phyloP scores from a whole-genome alignment of 1,284 basidiomycete genomes.

The Neolentinus lepideus region DNA sequence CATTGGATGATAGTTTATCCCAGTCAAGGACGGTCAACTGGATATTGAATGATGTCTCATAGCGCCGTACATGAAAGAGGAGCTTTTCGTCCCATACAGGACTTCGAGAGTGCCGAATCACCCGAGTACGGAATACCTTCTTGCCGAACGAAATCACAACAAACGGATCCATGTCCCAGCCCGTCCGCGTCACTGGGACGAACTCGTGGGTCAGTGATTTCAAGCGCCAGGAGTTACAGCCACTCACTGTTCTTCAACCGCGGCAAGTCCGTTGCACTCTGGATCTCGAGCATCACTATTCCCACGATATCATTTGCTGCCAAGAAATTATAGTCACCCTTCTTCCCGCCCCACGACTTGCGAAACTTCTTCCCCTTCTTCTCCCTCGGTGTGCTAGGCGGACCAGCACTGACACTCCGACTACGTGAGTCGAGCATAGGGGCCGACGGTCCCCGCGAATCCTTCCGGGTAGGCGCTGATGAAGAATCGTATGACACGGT shows the following conservation, averaged over 20 bases:
- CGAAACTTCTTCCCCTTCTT: slow-evolving; percentile 21
- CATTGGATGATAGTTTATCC: slow-evolving; percentile 90
- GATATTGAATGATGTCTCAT: slow-evolving; percentile 75
- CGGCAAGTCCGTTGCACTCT: slow-evolving; percentile 77
- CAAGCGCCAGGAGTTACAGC: neutral
- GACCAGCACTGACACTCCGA: neutral
- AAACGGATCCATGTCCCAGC: slow-evolving; percentile 98
- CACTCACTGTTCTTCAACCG: slow-evolving; percentile 78
- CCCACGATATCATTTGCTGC: slow-evolving; percentile 79
- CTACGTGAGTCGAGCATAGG: neutral
- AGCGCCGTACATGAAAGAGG: slow-evolving; percentile 88
- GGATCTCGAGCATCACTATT: slow-evolving; percentile 80
- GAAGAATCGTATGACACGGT: neutral
- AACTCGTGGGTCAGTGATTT: neutral
- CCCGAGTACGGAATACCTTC: slow-evolving; percentile 92
- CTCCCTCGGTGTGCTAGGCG: neutral
- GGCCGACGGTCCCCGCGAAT: neutral
- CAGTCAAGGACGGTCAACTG: slow-evolving; percentile 86
- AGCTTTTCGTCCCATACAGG: slow-evolving; percentile 96
- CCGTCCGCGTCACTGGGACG: slow-evolving; percentile 65
- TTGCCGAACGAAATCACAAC: slow-evolving; percentile 95
- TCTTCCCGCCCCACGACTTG: slow-evolving; percentile 14
- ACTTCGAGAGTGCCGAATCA: slow-evolving; percentile 83
- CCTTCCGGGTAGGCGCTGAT: neutral
- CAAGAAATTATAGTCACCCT: neutral